A percentile compares a stretch with the other conserved stretches of the same genome.
These are phyloP conservation scores for Flammula alnicola DNA, from an alignment of 1,284 basidiomycete species.

Conservation along the genomic window DNA sequence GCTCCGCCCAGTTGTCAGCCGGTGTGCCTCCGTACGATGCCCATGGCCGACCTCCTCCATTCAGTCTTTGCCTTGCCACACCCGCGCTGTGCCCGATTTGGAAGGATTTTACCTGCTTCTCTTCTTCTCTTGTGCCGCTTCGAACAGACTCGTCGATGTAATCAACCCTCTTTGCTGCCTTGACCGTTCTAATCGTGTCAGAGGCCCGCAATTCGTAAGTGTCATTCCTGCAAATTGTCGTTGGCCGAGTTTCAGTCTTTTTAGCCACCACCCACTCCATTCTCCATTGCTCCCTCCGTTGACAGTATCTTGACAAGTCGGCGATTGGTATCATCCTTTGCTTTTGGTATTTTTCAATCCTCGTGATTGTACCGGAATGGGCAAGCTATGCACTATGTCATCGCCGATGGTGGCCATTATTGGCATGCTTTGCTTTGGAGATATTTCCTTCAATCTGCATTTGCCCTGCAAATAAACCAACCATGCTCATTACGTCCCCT, in stretches of 20 bases:
- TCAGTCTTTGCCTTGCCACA: constrained; percentile 20
- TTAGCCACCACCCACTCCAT: constrained; percentile 7
- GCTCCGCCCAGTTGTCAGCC: too few relatives aligned
- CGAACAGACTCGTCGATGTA: constrained; percentile 20
- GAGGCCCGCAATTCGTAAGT: constrained; percentile 18
- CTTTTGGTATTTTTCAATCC: background rate
- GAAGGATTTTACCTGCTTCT: constrained; percentile 24
- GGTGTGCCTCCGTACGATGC: too few relatives aligned
- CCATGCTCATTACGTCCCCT: constrained; percentile 24
- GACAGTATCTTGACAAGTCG: constrained; percentile 7
- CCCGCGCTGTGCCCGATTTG: constrained; percentile 18
- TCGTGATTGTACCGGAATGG: constrained; percentile 12
- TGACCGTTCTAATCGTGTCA: constrained; percentile 20
- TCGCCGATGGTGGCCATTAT: too few relatives aligned
- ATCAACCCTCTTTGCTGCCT: constrained; percentile 19
- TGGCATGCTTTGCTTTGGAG: too few relatives aligned
- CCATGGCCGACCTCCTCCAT: too few relatives aligned
- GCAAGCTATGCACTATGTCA: too few relatives aligned
- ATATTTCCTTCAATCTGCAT: constrained; percentile 10
- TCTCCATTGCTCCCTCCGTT: constrained; percentile 3
- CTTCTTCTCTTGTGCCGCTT: constrained; percentile 24
- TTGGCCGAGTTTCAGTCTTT: constrained; percentile 5
- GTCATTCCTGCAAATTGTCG: constrained; percentile 20
- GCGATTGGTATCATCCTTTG: constrained; percentile 4
- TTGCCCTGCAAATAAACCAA: constrained; percentile 10